Percentiles rank a stretch among this genome's conserved stretches.
phyloP scores from a whole-genome alignment of 129 eudicot species.

The Heracleum sosnowskyi region DNA sequence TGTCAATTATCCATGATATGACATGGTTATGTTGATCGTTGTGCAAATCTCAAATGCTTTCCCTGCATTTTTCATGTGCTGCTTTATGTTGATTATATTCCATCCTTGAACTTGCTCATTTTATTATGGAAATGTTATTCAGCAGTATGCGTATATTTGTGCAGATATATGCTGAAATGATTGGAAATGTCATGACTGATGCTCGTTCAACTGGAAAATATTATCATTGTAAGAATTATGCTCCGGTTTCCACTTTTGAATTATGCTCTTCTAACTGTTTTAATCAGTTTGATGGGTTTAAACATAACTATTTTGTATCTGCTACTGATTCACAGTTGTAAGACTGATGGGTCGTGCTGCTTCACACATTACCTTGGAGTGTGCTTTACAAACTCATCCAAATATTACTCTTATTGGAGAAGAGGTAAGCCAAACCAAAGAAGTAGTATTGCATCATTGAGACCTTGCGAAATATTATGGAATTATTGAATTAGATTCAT shows the following conservation, averaged over 20 bases:
- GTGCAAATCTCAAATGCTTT: neutral
- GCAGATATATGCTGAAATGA: conserved; percentile 98
- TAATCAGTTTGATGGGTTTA: neutral
- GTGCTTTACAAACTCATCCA: conserved; percentile 99
- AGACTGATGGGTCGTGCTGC: conserved; percentile 99
- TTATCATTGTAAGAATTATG: conserved; percentile 79
- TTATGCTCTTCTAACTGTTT: neutral
- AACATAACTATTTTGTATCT: neutral
- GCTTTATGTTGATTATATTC: neutral
- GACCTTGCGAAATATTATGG: neutral
- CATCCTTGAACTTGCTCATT: neutral
- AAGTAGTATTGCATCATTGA: neutral
- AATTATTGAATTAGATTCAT: neutral
- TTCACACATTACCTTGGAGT: conserved; percentile 95
- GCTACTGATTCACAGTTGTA: conserved; percentile 58
- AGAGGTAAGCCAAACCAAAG: conserved; percentile 45
- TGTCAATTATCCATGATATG: neutral
- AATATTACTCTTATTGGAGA: conserved; percentile 96
- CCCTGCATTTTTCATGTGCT: neutral
- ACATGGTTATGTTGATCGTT: neutral
- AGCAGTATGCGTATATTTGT: neutral
- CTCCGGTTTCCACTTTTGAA: neutral
- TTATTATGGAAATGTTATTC: neutral
- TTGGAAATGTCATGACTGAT: conserved; percentile 97
- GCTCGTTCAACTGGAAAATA: conserved; percentile 98